These are phyloP conservation scores for Apiotrichum siamense DNA, from an alignment of 1,284 basidiomycete species.

Conservation along the genomic window DNA sequence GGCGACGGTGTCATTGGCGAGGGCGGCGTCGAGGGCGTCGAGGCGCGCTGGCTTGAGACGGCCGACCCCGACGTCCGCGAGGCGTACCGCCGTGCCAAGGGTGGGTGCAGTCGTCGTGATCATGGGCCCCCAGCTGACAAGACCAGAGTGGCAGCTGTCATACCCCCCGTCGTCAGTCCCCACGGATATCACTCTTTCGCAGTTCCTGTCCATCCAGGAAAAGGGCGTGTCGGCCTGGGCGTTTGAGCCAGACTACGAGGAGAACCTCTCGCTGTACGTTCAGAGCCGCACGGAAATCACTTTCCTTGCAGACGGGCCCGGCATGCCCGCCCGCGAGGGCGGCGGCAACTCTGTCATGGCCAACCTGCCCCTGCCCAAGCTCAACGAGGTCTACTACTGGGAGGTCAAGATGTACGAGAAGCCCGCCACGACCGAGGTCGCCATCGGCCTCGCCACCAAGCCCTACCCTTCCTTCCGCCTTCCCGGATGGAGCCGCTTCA, in stretches of 20 bases:
- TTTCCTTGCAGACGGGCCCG: slow-evolving; percentile 88
- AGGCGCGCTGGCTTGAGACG: slow-evolving; percentile 86
- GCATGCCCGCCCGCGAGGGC: slow-evolving; percentile 52
- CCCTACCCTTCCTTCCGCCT: slow-evolving; percentile 89
- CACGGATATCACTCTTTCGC: slow-evolving; percentile 92
- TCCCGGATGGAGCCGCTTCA: slow-evolving; percentile 80
- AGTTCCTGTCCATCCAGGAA: slow-evolving; percentile 95
- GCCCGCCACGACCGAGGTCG: slow-evolving; percentile 71
- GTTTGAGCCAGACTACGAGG: slow-evolving; percentile 94
- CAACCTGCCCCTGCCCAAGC: slow-evolving; percentile 85
- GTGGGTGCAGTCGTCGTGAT: slow-evolving; percentile 50
- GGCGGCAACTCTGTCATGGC: slow-evolving; percentile 84
- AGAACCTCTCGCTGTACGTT: slow-evolving; percentile 79
- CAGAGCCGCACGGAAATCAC: slow-evolving; percentile 91
- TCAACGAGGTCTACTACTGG: slow-evolving; percentile 98
- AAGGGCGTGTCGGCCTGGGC: slow-evolving; percentile 97
- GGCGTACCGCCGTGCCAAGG: slow-evolving; percentile 80
- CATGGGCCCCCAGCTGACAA: not conserved
- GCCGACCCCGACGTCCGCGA: slow-evolving; percentile 62
- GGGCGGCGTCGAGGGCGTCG: slow-evolving; percentile 84
- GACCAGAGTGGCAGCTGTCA: slow-evolving; percentile 75
- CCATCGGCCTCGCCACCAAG: slow-evolving; percentile 87
- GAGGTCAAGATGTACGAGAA: slow-evolving; percentile 97
- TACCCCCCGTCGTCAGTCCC: slow-evolving; percentile 87
- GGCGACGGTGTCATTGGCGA: slow-evolving; percentile 84